Conservation (phyloP, 179 eudicot species). For the Beta macrorhiza region DNA sequence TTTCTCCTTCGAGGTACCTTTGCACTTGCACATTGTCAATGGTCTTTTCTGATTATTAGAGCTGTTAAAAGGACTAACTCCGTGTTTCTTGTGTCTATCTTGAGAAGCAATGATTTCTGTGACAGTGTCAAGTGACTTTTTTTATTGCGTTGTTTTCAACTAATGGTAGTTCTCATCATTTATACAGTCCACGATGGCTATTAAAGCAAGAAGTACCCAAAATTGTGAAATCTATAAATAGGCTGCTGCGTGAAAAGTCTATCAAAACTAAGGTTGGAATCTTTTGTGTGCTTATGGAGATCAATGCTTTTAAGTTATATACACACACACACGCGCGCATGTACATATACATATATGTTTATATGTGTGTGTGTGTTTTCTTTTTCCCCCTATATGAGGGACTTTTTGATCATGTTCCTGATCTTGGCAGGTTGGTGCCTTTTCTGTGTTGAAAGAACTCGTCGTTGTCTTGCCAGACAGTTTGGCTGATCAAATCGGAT, state of each 20-base stretch:
- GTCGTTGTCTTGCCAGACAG: slow-evolving; percentile 93
- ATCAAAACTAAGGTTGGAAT: slow-evolving; percentile 80
- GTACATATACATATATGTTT: too few relatives aligned
- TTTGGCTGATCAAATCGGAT: slow-evolving; percentile 93
- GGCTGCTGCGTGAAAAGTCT: slow-evolving; percentile 92
- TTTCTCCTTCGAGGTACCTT: not conserved
- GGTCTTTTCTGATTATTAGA: not conserved
- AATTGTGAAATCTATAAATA: slow-evolving; percentile 81
- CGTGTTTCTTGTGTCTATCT: not conserved
- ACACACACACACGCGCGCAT: too few relatives aligned
- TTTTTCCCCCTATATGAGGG: not conserved
- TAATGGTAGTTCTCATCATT: not conserved
- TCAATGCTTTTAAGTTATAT: not conserved
- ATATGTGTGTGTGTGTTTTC: not conserved
- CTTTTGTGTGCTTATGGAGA: not conserved
- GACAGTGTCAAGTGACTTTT: not conserved
- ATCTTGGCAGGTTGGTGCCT: slow-evolving; percentile 80
- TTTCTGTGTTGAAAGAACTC: slow-evolving; percentile 95
- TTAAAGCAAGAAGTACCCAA: slow-evolving; percentile 95
- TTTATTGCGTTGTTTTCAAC: not conserved
- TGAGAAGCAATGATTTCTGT: not conserved
- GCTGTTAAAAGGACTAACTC: not conserved
- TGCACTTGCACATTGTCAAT: not conserved
- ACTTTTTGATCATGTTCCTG: slow-evolving; percentile 22
- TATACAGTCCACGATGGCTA: slow-evolving; percentile 84